Base-by-base conservation (phyloP, 192 early-diverging fungal genomes). In the Backusella sp. region DNA sequence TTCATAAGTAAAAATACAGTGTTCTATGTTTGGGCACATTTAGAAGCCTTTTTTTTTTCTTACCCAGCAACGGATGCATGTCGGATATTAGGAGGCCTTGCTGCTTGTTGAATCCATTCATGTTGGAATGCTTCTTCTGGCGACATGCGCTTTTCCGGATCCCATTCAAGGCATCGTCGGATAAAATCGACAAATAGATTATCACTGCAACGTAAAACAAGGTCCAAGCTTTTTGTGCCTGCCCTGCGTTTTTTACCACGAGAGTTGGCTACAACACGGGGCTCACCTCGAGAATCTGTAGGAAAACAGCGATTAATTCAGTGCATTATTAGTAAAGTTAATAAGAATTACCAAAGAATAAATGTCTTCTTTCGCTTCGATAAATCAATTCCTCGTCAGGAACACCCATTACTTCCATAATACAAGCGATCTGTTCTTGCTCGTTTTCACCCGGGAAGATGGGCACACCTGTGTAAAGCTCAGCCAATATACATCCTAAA, bases 401-500 rank as follows among this genome's bases (percentile, higher is more conserved):
- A 15, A 93, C 82, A 15, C 96, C 97, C 56, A 91, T 88, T 23
- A 97, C 86, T 83, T 99, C 96, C 91, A 99, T 95, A 59, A 99
- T 97, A 81, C 96, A 96, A 12, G 93, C 86, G 49, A 99, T 83
- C 80, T 99, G 97, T 74, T 99, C 96, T 73, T 94, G 92, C 81
- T 99, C 97, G 79, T 97, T 97, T 80, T 99, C 97, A 28, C 97
- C 97, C 8, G 97, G 97, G 76, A 99, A 99, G 36, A 99, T 80
- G 34, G 97, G 97, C 74, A 96, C 41, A 11, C 91, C 94, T 1
- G 92, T 94, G 76, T 89, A 90, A 30, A 99, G 84, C 77, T 99
- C 97, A 15, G 92, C 96, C 9, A 97, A 87, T 68, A 99, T 97
- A 80, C 96, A 98, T 15, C 97, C 97, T 53, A 99, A 84, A 73